Base-by-base conservation (phyloP, 2,329 filamentous ascomycete species). In the Myotisia sp. region DNA sequence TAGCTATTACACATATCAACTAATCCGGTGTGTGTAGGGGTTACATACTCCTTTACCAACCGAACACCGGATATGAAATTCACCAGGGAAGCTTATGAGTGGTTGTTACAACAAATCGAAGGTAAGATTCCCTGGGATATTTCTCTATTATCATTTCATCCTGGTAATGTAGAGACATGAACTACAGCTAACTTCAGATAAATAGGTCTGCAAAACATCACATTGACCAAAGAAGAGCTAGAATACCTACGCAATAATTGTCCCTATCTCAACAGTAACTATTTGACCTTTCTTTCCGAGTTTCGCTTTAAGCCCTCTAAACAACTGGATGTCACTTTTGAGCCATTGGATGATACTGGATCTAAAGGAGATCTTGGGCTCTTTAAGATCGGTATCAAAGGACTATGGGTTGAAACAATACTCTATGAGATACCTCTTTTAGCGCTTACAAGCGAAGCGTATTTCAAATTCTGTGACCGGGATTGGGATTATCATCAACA, bases 371-470 rank as follows among this genome's bases (percentile, higher is more conserved):
- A 78, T 38, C 47, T 78, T 27, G 90, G 90, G 27, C 78, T 86
- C 39, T 62, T 94, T 32, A 65, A 78, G 45, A 75, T 95, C 43
- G 64, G 74, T 26, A 78, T 92, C 42, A 75, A 76, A 46, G 90
- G 90, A 6, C 65, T 76, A 36, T 98, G 90, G 90, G 71, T 84
- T 6, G 85, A 94, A 46, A 95, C 90, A 0, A 98, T 98, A 38
- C 71, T 98, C 16, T 98, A 98, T 61, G 90, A 98, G 61, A 94
- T 98, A 38, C 90, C 90, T 0, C 69, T 98, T 14, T 69, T 98
- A 13, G 85, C 92, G 2, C 60, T 98, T 43, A 83, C 87, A 1
- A 94, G 85, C 30, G 87, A 98, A 57, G 84, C 90, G 32, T 98
- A 94, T 62, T 98, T 98, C 68, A 85, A 82, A 52, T 95, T 93